phyloP scores from a whole-genome alignment of 352 stramenopile genomes.

The Phytophthora cactorum region DNA sequence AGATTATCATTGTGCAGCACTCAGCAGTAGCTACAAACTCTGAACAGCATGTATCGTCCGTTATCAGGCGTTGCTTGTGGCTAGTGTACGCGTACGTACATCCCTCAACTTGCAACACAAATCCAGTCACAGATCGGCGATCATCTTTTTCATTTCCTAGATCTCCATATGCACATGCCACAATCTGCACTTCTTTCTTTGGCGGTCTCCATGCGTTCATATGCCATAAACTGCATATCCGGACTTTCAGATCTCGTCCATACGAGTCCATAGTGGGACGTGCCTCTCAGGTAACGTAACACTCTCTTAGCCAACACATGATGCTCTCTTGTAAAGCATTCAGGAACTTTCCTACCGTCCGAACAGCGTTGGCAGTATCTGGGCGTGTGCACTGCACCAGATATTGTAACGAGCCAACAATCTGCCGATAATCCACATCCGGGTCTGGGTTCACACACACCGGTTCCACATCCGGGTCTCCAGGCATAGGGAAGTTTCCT shows the following conservation, averaged over 20 bases:
- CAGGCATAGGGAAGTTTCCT: slow-evolving; percentile 16
- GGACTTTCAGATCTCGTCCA: not conserved
- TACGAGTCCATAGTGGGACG: slow-evolving; percentile 2
- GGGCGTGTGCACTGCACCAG: slow-evolving; percentile 7
- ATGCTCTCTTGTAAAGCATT: slow-evolving; percentile 9
- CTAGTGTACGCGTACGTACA: slow-evolving; percentile 7
- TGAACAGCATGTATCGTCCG: slow-evolving; percentile 5
- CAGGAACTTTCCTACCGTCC: slow-evolving; percentile 6
- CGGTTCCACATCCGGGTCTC: slow-evolving; percentile 9
- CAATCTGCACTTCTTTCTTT: slow-evolving; percentile 5
- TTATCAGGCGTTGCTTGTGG: slow-evolving; percentile 6
- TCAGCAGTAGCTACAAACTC: slow-evolving; percentile 12
- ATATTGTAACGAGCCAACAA: slow-evolving; percentile 8
- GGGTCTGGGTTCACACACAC: slow-evolving; percentile 9
- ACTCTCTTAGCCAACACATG: slow-evolving; percentile 4
- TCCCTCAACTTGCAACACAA: slow-evolving; percentile 11
- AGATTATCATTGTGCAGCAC: slow-evolving; percentile 12
- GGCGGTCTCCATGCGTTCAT: slow-evolving; percentile 7
- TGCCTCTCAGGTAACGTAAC: slow-evolving; percentile 7
- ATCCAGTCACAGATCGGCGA: slow-evolving; percentile 8
- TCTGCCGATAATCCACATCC: slow-evolving; percentile 13
- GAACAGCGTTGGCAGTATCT: slow-evolving; percentile 9
- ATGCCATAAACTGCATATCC: not conserved
- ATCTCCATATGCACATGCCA: slow-evolving; percentile 10
- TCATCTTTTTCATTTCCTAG: slow-evolving; percentile 19